Percentiles rank a stretch among this genome's conserved stretches.
Evolutionary conservation across 1,139 yeast genomes (phyloP).

Genomic region (Kodamaea alishanica): DNA sequence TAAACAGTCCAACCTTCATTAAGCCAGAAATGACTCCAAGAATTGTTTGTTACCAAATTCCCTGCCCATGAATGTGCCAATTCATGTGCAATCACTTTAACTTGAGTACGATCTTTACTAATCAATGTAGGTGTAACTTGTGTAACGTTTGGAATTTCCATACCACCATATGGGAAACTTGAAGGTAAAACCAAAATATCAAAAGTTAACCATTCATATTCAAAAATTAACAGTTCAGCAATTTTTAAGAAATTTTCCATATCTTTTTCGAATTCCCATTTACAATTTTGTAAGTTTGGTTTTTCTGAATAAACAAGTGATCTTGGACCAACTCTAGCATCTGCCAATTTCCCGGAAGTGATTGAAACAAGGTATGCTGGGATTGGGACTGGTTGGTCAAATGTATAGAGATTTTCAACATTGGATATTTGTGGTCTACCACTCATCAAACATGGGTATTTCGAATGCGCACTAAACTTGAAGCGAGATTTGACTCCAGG

Average conservation of each 20-base stretch:
- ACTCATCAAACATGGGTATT: slow-evolving; percentile 34
- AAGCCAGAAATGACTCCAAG: slow-evolving; percentile 41
- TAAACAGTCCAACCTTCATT: slow-evolving; percentile 43
- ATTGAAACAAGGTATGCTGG: slow-evolving; percentile 36
- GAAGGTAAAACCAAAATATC: slow-evolving; percentile 34
- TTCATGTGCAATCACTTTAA: slow-evolving; percentile 37
- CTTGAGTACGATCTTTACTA: slow-evolving; percentile 33
- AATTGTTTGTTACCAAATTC: slow-evolving; percentile 34
- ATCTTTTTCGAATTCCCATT: slow-evolving; percentile 38
- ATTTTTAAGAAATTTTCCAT: slow-evolving; percentile 34
- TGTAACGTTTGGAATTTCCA: slow-evolving; percentile 39
- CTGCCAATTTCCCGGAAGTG: slow-evolving; percentile 31
- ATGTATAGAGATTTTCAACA: slow-evolving; percentile 16
- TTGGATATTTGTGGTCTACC: slow-evolving; percentile 26
- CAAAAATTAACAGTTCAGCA: slow-evolving; percentile 32
- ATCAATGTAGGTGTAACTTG: slow-evolving; percentile 37
- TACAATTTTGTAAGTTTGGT: slow-evolving; percentile 25
- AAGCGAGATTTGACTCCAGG: slow-evolving; percentile 38
- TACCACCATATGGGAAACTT: slow-evolving; percentile 39
- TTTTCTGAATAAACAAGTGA: slow-evolving; percentile 31
- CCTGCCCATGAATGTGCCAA: slow-evolving; percentile 41
- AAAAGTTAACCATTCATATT: slow-evolving; percentile 33
- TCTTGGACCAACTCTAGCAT: slow-evolving; percentile 34
- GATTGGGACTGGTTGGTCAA: slow-evolving; percentile 35
- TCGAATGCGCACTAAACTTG: slow-evolving; percentile 29